Conservation (phyloP, 139 green algal genomes). For the Picochlorum costavermella region DNA sequence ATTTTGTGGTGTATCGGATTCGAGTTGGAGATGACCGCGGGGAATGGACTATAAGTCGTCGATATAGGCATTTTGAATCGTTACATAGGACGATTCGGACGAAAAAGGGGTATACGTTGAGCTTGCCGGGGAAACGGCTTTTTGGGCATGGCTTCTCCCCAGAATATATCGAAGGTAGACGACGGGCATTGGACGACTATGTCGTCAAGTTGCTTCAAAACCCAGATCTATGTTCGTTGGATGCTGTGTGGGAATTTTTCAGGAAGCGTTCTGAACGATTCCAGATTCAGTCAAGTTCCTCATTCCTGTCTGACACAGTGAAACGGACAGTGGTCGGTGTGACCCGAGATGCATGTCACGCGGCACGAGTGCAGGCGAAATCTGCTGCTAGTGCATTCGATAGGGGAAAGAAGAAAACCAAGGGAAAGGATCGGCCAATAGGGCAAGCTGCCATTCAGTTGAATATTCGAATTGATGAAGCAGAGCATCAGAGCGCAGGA, state of each 20-base stretch:
- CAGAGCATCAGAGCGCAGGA: too few relatives aligned
- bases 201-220: constrained; percentile 34
- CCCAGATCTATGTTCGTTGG: constrained; percentile 8
- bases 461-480: too few relatives aligned
- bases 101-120: constrained; percentile 22
- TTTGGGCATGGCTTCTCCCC: constrained; percentile 38
- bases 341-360: too few relatives aligned
- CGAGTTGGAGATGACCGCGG: constrained; percentile 31
- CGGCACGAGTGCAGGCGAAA: too few relatives aligned
- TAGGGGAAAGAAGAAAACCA: too few relatives aligned
- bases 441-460: too few relatives aligned
- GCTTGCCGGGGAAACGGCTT: constrained; percentile 55
- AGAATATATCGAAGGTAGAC: constrained; percentile 51
- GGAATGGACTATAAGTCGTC: constrained; percentile 59
- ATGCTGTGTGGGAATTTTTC: constrained; percentile 49
- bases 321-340: too few relatives aligned
- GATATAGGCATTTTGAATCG: constrained; percentile 65
- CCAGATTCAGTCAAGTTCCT: too few relatives aligned
- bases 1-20: constrained; percentile 60
- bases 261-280: constrained; percentile 14
- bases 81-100: constrained; percentile 50
- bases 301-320: too few relatives aligned
- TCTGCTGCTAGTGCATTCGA: too few relatives aligned
- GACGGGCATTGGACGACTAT: constrained; percentile 45
- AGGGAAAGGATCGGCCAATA: too few relatives aligned